Conservation (phyloP, 1,284 basidiomycete species). For the Malassezia sp. region DNA sequence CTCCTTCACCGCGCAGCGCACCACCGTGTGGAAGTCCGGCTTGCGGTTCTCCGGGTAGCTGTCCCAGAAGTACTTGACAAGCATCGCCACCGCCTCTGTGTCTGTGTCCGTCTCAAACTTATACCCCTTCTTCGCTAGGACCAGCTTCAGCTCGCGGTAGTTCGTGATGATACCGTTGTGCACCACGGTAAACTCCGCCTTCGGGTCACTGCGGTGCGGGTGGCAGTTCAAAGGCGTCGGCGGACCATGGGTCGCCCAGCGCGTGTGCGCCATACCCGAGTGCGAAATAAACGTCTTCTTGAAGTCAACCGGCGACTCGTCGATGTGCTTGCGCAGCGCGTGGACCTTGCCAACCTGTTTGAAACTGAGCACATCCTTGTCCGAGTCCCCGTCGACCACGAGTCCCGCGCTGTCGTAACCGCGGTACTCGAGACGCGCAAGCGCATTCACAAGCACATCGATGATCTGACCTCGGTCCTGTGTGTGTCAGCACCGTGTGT, state of each 20-base stretch:
- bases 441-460: conserved; percentile 80
- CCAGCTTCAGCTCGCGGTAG: conserved; percentile 72
- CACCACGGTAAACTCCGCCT: conserved; percentile 77
- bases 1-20: conserved; percentile 95
- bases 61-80: conserved; percentile 94
- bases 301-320: conserved; percentile 64
- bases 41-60: conserved; percentile 70
- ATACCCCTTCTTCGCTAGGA: conserved; percentile 92
- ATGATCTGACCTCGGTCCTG: conserved; percentile 84
- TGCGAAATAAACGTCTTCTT: conserved; percentile 72
- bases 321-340: conserved; percentile 81
- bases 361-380: conserved; percentile 68
- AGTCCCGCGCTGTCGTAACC: conserved; percentile 94
- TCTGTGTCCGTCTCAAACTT: conserved; percentile 92
- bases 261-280: conserved; percentile 95
- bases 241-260: conserved; percentile 98
- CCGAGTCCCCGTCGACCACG: conserved; percentile 83
- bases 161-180: conserved; percentile 99
- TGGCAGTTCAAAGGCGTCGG: conserved; percentile 78
- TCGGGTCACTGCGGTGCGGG: conserved; percentile 76
- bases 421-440: conserved; percentile 91
- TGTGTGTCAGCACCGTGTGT: neutral
- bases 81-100: conserved; percentile 91
- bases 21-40: conserved; percentile 74
- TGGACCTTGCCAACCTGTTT: conserved; percentile 98